Conservation (phyloP, 2,329 filamentous ascomycete genomes). For the Plectosphaerella sp. region DNA sequence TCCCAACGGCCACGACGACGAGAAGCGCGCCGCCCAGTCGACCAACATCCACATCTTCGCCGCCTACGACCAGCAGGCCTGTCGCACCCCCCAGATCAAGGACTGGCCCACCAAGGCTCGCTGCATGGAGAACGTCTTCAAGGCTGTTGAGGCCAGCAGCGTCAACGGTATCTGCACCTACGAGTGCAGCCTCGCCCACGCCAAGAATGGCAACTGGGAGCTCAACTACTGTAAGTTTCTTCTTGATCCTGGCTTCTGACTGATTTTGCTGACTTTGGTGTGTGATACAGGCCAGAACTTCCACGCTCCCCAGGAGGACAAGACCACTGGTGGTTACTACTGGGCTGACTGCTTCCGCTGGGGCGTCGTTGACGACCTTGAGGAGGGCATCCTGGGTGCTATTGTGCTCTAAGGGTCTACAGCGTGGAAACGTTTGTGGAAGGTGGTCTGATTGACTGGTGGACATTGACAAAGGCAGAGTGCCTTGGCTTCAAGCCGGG, state of each 20-base stretch:
- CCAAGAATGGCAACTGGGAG: background rate
- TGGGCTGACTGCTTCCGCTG: background rate
- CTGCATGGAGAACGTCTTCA: background rate
- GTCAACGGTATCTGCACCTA: background rate
- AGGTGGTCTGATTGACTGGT: background rate
- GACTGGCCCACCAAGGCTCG: background rate
- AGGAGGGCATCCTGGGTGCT: background rate
- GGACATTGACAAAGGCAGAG: background rate
- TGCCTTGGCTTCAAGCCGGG: background rate
- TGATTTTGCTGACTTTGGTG: background rate
- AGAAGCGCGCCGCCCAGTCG: background rate
- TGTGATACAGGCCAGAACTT: background rate
- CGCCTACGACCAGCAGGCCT: background rate
- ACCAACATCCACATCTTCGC: background rate
- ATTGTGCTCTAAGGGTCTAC: background rate
- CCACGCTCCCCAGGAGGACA: background rate
- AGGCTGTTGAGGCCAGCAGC: background rate
- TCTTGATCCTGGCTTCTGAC: background rate
- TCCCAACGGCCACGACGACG: background rate
- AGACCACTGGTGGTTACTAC: background rate
- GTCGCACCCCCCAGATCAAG: background rate
- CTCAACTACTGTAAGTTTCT: background rate
- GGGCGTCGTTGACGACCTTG: background rate
- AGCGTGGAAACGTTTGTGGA: background rate
- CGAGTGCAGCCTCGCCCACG: background rate